Evolutionary conservation across 805 yeast genomes (phyloP), one percentile per base, ranked within the genome.

Genomic region (Ogataea pini): DNA sequence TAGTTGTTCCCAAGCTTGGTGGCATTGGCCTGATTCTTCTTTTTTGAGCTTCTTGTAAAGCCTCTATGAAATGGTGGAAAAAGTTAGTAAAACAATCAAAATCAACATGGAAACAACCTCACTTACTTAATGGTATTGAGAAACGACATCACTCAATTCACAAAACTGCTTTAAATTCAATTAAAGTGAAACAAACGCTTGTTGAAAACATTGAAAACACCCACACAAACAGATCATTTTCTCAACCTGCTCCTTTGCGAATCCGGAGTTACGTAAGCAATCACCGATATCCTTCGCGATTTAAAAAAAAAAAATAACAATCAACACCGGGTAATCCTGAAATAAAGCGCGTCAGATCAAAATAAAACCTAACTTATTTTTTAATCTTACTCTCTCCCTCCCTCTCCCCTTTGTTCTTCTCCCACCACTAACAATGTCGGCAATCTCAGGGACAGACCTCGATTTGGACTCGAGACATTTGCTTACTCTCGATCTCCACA

Each of bases 41-140:
- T 68, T 39, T 63, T 65, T 8, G 65, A 61, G 34, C 59, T 62
- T 59, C 86, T 75, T n/a, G 86, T 84, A 54, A 82, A 79, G 8
- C 86, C 83, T 62, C 82, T 77, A 48, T 22, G 5, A 5, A 22
- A 57, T 17, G 17, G 3, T 18, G n/a, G n/a, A n/a, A n/a, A n/a
- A n/a, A 13, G 47, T 49, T 44, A 46, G 50, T 31, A 43, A 3
- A n/a, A 4, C 13, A 3, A 1, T 19, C n/a, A 2, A 6, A 22
- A 25, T 6, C 20, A 17, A 17, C 7, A 6, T 14, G 22, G 2
- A 6, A 22, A 6, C 25, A 22, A 13, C 25, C 6, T 19, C n/a
- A 61, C 70, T 17, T 59, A 65, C 70, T 64, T 63, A 19, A 72
- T 67, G 6, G 73, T 66, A 50, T 61, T 70, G 48, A 72, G 65